Base-by-base conservation (phyloP, 2,329 filamentous ascomycete species). In the Biscogniauxia sp. region DNA sequence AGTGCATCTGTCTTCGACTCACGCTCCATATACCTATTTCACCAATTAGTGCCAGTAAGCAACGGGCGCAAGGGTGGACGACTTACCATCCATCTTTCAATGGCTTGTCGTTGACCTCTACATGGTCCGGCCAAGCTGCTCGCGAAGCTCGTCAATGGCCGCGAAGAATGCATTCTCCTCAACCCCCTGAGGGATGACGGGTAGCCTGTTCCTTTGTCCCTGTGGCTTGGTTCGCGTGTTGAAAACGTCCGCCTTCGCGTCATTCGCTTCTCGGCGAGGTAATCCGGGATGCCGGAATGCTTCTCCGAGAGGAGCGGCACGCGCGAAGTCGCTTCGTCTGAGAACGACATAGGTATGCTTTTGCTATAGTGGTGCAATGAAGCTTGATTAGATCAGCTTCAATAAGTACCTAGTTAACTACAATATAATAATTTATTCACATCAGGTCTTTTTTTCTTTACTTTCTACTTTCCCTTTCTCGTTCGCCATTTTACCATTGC, bases 81-180 rank as follows among this genome's bases (percentile, higher is more conserved):
- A 68, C 72, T 68, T 66, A 77, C 75, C 77, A 78, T 55, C 75
- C 76, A 68, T 79, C 76, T 8, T 58, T 65, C 20, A 79, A 67
- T 3, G 76, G 75, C 61, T 77, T 76, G 57, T 79, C 77, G 54
- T 78, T 77, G 5, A 77, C 59, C 58, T 77, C 74, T 8, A 80
- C 74, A 64, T 78, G 69, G n/a, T 74, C 75, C 5, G 58, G 7
- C 76, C 77, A 2, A 79, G 61, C 49, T 73, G 65, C 45, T 68
- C 61, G 15, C 70, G 66, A 41, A 80, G 67, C 19, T 79, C 77
- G n/a, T 67, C 66, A 11, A 78, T 60, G 0, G 75, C 76, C 20
- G 68, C 60, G 52, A 70, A 62, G 60, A 78, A 78, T 1, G 60
- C 65, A 19, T 61, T 54, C 56, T 65, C 62, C 5, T 75, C 72